Base-by-base conservation (phyloP, 1,284 basidiomycete species). In the Apiotrichum laibachii region DNA sequence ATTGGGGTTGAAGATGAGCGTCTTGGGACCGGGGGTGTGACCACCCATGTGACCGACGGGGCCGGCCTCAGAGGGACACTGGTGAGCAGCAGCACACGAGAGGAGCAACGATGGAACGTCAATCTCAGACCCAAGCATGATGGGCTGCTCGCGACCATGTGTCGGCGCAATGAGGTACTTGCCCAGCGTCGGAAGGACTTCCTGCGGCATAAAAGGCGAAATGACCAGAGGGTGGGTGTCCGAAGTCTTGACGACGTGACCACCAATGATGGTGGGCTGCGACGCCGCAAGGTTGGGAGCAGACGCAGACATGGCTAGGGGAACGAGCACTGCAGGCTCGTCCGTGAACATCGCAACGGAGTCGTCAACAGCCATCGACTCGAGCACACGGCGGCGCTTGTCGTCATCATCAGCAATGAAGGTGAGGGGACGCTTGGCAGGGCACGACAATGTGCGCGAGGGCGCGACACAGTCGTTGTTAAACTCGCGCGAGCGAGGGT, bases 151-250 rank as follows among this genome's bases (percentile, higher is more conserved):
- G 22, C 68, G 66, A 43, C 39, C 51, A 34, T 53, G 40, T 31
- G 22, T 44, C 40, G 51, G 51, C 46, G 66, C 56, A 40, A 72
- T 52, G 19, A 74, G 59, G 61, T 73, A 66, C 54, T 69, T 61
- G 31, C 72, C 56, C 13, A 74, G 52, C 26, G 68, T 61, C 0
- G 67, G 62, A 11, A 76, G 58, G 18, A 74, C 59, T 50, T 76
- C 71, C 18, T 53, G 34, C 26, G 71, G 72, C 61, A 68, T 63
- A 65, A 54, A 71, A 44, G 61, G 61, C n/a, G 69, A 83, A 66
- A 69, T 90, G 88, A 90, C 89, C 72, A 93, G 88, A 3, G 90
- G 91, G 75, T 93, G 90, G 0, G 88, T 85, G 50, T 85, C 81
- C 1, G 89, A 91, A 0, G 90, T 93, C 71, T 90, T 91, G 60